Conservation (phyloP, 176 grass and related monocot genomes). For the Carex parvula region DNA sequence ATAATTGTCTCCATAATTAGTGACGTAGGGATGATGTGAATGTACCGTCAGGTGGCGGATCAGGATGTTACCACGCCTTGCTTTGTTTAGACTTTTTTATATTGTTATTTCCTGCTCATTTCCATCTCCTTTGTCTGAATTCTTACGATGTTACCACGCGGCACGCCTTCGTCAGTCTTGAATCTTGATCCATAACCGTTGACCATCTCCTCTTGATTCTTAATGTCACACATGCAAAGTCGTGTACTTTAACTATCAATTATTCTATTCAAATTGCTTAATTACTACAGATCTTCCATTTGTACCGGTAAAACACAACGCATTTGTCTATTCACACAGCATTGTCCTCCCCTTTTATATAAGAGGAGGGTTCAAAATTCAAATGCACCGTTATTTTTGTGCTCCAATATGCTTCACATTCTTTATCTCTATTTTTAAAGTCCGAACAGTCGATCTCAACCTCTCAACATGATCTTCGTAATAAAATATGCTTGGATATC, state of each 20-base stretch:
- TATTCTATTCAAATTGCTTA: background rate
- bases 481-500: too few relatives aligned
- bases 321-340: too few relatives aligned
- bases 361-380: too few relatives aligned
- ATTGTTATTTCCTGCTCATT: conserved; percentile 9
- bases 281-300: too few relatives aligned
- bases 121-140: background rate
- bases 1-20: background rate
- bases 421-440: too few relatives aligned
- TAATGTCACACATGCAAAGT: conserved; percentile 11
- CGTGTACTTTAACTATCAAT: conserved; percentile 23
- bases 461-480: too few relatives aligned
- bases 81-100: background rate
- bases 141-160: background rate
- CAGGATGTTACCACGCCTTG: background rate
- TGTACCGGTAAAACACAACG: background rate
- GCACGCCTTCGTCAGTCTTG: background rate
- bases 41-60: background rate
- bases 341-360: too few relatives aligned
- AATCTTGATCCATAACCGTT: conserved; percentile 6
- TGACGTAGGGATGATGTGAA: conserved; percentile 23
- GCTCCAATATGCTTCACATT: too few relatives aligned
- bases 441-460: too few relatives aligned
- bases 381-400: too few relatives aligned
- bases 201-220: background rate